Base-by-base conservation (phyloP, 2,329 filamentous ascomycete species). In the Penicillium expansum region DNA sequence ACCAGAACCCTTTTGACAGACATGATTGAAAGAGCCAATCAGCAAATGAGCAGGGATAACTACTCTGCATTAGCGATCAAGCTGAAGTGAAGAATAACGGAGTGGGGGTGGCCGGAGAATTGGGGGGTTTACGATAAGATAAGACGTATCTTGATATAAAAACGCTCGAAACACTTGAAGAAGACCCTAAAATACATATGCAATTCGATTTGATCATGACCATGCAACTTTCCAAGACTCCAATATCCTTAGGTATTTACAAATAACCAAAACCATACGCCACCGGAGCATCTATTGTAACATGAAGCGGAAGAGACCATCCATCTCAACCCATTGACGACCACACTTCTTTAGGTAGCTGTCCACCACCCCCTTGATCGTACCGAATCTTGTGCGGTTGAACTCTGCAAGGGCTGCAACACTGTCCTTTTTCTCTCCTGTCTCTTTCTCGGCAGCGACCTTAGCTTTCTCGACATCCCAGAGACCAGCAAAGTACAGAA, bases 311-410 rank as follows among this genome's bases (percentile, higher is more conserved):
- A 96, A 97, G 62, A 97, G 76, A 63, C 81, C 87, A 74, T 94
- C 91, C 92, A 96, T 97, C 64, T 91, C 89, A 51, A 97, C 92
- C 91, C 91, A 96, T 74, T 92, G 89, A 66, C 91, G 81, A 27
- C 92, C 92, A 74, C 92, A 96, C 78, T 93, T 94, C 69, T 91
- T 91, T 66, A 96, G 76, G 76, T 96, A 95, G 69, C 79, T 85
- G 62, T 93, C 91, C 5, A 96, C 90, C 14, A 92, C 86, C 7
- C 82, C 82, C 79, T 87, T 90, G 63, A 93, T 78, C 0, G 89
- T 91, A 11, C 76, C 83, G 71, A 97, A 97, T 59, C 91, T 81
- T 38, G 82, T 80, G 56, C 90, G 83, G 74, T 99, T 99, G 73
- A 92, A 86, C 70, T 92, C 90, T 4, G 86, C 91, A 55, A 97